Base-by-base conservation (phyloP, 768 basidiomycete genomes). In the Termitomyces sp. region DNA sequence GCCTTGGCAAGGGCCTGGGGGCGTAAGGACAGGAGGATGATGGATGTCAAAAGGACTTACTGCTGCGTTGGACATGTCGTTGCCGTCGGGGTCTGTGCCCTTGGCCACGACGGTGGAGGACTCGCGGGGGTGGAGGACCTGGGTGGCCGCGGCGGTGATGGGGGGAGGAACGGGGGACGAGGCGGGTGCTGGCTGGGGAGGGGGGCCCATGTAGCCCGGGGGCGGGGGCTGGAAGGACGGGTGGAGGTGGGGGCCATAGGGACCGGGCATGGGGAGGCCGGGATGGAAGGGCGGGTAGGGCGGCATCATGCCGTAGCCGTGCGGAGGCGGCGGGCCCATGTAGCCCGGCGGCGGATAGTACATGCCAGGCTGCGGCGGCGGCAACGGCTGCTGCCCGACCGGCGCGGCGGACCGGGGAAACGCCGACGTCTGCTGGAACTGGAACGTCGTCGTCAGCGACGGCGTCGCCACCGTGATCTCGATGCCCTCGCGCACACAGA, bases 21-120 rank as follows among this genome's bases (percentile, higher is more conserved):
- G 17, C 4, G 42, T 29, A 4, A 51, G 61, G 34, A 56, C 40
- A 17, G n/a, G 9, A 40, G 29, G 50, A 49, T n/a, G 11, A n/a
- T 45, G 25, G 20, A 60, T 2, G 47, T 25, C 5, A 34, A 43
- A 12, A 6, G 10, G 50, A 69, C 73, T 50, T 66, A 84, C 85
- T 65, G 83, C 84, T 7, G 88, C 82, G 69, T 82, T 86, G 54
- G 90, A 88, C 80, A 93, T 83, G 72, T 94, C 90, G 65, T 91
- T 86, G 6, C 86, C 83, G 62, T 88, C 83, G 4, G 92, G 92
- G 69, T 94, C 92, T 65, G 86, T 84, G 54, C 90, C 91, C 69
- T 86, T 89, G 67, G 86, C 82, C 59, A n/a, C 2, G 10, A 82
- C 75, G 51, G 74, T 65, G 47, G 62, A 60, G 50, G 65, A 64